phyloP scores from a whole-genome alignment of 768 basidiomycete genomes.

The Bullera alba region DNA sequence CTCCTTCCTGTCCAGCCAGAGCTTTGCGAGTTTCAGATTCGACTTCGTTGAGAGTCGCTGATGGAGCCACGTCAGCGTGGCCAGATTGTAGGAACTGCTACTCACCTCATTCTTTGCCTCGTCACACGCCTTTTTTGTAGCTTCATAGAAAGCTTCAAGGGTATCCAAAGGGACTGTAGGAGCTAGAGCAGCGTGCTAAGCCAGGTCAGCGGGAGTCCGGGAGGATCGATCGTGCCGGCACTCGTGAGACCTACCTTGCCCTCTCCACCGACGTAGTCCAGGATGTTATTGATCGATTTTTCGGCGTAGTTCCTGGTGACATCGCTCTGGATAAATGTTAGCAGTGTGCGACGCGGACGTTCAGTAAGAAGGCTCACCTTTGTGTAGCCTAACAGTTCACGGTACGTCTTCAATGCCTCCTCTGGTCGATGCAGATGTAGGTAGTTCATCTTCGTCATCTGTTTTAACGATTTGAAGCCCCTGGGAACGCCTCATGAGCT shows the following conservation, averaged over 20 bases:
- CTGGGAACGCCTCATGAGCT: conserved; percentile 48
- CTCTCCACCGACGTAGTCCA: conserved; percentile 90
- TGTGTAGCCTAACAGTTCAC: conserved; percentile 79
- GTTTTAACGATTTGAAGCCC: conserved; percentile 99
- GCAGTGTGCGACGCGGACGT: conserved; percentile 1
- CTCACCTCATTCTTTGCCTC: conserved; percentile 92
- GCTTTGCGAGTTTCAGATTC: conserved; percentile 90
- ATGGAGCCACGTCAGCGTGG: not conserved
- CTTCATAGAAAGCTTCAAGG: conserved; percentile 91
- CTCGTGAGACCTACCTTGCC: conserved; percentile 58
- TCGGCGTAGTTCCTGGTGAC: conserved; percentile 61
- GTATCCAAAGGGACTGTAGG: conserved; percentile 59
- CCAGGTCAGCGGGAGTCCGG: conserved; percentile 49
- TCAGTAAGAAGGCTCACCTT: conserved; percentile 50
- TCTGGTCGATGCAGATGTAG: conserved; percentile 67
- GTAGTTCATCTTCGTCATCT: conserved; percentile 89
- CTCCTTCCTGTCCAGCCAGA: conserved; percentile 94
- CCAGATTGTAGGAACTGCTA: not conserved
- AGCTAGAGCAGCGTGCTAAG: conserved; percentile 35
- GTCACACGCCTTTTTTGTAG: conserved; percentile 76
- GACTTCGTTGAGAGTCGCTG: conserved; percentile 91
- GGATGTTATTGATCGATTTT: conserved; percentile 95
- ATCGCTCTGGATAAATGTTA: conserved; percentile 18
- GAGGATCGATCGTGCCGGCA: conserved; percentile 41
- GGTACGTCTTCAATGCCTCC: conserved; percentile 81